Conservation (phyloP, 2,329 filamentous ascomycete species). For the Cercospora janseana region DNA sequence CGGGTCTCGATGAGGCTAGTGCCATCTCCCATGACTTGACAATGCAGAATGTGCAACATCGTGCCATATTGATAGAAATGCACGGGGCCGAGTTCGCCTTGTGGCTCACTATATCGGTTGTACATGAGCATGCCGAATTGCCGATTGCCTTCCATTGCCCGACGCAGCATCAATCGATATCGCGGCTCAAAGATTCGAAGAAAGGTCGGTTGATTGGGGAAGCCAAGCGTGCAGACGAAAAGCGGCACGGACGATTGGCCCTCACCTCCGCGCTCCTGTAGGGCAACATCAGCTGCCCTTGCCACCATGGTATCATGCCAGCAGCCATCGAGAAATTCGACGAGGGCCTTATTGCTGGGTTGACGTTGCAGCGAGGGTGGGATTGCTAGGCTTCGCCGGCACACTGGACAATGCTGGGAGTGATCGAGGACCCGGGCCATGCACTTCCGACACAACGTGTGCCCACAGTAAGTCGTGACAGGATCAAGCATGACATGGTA, state of each 20-base stretch:
- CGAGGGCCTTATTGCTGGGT: constrained; percentile 62
- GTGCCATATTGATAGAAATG: constrained; percentile 75
- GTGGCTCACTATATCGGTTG: constrained; percentile 54
- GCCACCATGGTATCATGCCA: constrained; percentile 65
- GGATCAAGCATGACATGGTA: constrained; percentile 79
- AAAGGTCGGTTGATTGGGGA: constrained; percentile 80
- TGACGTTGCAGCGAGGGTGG: constrained; percentile 51
- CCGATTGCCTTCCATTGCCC: constrained; percentile 68
- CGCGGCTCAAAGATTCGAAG: constrained; percentile 90
- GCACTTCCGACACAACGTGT: constrained; percentile 83
- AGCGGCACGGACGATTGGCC: constrained; percentile 65
- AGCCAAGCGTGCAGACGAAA: constrained; percentile 79
- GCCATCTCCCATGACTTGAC: constrained; percentile 73
- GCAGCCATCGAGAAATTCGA: constrained; percentile 63
- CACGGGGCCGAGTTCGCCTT: constrained; percentile 53
- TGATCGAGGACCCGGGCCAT: constrained; percentile 74
- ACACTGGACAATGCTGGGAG: constrained; percentile 75
- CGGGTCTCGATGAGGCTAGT: constrained; percentile 76
- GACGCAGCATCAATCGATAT: constrained; percentile 84
- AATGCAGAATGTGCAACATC: constrained; percentile 70
- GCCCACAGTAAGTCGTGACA: constrained; percentile 79
- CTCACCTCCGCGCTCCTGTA: constrained; percentile 56
- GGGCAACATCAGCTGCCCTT: constrained; percentile 55
- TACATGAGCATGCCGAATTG: constrained; percentile 85
- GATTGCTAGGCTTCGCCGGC: constrained; percentile 63